Base-by-base conservation (phyloP, 2,329 filamentous ascomycete species). In the Thermochaetoides dissita region DNA sequence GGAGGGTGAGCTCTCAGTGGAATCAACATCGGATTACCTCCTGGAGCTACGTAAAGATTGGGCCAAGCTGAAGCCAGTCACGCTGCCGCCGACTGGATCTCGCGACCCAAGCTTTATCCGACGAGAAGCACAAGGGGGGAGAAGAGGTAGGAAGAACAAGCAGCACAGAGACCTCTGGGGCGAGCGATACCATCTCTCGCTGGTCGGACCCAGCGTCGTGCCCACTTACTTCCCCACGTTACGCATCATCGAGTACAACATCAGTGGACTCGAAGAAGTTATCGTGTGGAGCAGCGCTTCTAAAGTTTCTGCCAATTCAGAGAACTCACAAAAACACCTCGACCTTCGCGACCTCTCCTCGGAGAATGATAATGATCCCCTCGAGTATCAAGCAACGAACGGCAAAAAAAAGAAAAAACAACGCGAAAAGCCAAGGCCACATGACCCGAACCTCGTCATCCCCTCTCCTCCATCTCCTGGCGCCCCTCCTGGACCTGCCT, bases 241-340 rank as follows among this genome's bases (percentile, higher is more conserved):
- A 30, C 76, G 88, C n/a, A 72, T 98, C n/a, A 69, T 89, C 49
- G 85, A 94, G 55, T 98, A 96, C 67, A 96, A 98, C 58, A 85
- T 85, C 42, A 84, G 70, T 0, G 85, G 86, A 0, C 59, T 94
- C 3, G 81, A 86, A 49, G 55, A 75, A 40, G 52, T 59, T 0
- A 55, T 63, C 1, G 60, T 67, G 1, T 76, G 73, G 72, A 49
- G 36, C 24, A 17, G 10, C 8, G 38, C 17, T 24, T 24, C 17
- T 5, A 24, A 5, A 24, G 17, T 24, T 5, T 24, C 17, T 24
- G 17, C 17, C 17, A 24, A 24, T 24, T 24, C 17, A 24, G 17
- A 24, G 17, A 24, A 24, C 1, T 11, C 43, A 6, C 54, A 49
- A 43, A 51, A 46, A 39, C 50, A 44, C 11, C 36, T 57, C 17